phyloP scores from a whole-genome alignment of 345 rosid species.

The Nephelium lappaceum region DNA sequence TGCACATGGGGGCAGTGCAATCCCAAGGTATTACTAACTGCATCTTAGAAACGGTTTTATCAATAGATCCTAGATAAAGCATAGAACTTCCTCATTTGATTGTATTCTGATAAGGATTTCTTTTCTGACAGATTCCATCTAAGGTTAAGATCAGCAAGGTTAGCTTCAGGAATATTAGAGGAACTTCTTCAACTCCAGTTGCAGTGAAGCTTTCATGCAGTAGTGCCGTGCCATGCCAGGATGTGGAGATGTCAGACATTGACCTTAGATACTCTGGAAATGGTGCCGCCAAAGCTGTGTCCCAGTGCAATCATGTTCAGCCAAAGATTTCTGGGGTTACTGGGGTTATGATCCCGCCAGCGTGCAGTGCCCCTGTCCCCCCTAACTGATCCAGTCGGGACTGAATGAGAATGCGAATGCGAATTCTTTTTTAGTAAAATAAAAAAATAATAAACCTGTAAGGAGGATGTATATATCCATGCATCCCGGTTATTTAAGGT shows the following conservation, averaged over 20 bases:
- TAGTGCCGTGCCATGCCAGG: constrained; percentile 21
- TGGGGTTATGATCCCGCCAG: constrained; percentile 26
- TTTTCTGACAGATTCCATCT: constrained; percentile 27
- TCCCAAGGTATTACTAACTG: constrained; percentile 11
- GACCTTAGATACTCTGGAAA: constrained; percentile 21
- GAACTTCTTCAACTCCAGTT: constrained; percentile 18
- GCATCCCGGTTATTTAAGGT: too few relatives aligned
- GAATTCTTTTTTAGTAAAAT: too few relatives aligned
- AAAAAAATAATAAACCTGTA: too few relatives aligned
- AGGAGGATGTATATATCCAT: neutral
- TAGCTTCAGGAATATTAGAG: constrained; percentile 32
- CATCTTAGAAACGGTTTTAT: too few relatives aligned
- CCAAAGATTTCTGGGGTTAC: constrained; percentile 17
- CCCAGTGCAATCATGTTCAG: constrained; percentile 23
- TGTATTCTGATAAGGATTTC: too few relatives aligned
- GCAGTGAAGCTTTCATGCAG: constrained; percentile 35
- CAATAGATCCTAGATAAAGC: too few relatives aligned
- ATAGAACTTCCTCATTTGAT: too few relatives aligned
- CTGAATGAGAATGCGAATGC: too few relatives aligned
- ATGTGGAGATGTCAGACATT: constrained; percentile 31
- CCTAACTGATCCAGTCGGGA: neutral
- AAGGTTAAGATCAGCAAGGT: constrained; percentile 21
- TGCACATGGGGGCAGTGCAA: constrained; percentile 38
- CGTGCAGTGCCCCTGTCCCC: neutral
- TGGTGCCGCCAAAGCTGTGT: constrained; percentile 6